A percentile compares a stretch with the other conserved stretches of the same genome.
These are phyloP conservation scores for Termitomyces titanicus DNA, from an alignment of 768 basidiomycete species.

Conservation along the genomic window DNA sequence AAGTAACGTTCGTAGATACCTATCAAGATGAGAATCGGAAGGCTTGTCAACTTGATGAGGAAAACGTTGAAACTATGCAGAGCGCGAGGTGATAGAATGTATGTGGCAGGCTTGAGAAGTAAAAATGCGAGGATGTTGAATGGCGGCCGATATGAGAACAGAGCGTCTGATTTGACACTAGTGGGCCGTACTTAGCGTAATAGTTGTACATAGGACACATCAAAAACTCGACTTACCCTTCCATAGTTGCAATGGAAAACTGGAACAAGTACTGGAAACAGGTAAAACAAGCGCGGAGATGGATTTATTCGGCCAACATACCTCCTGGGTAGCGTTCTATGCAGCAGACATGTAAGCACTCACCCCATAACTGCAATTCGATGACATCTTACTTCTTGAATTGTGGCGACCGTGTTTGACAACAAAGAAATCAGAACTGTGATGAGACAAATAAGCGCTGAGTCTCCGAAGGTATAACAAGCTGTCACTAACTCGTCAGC, in stretches of 20 bases:
- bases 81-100: conserved; percentile 66
- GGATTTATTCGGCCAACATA: conserved; percentile 13
- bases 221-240: conserved; percentile 54
- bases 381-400: conserved; percentile 51
- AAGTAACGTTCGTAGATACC: conserved; percentile 77
- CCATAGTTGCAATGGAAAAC: conserved; percentile 80
- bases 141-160: conserved; percentile 91
- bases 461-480: background rate
- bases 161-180: conserved; percentile 84
- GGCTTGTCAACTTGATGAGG: conserved; percentile 78
- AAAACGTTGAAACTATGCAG: conserved; percentile 86
- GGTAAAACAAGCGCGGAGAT: conserved; percentile 32
- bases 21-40: conserved; percentile 76
- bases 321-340: conserved; percentile 48
- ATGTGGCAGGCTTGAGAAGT: conserved; percentile 78
- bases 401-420: conserved; percentile 84
- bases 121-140: conserved; percentile 82
- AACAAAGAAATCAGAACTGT: conserved; percentile 36
- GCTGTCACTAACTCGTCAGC: conserved; percentile 60
- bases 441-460: background rate
- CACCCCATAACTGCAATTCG: background rate
- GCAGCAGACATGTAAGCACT: background rate
- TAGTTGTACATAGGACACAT: background rate
- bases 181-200: background rate
- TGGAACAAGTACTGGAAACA: conserved; percentile 80